A percentile compares a stretch with the other conserved stretches of the same genome.
Evolutionary conservation across 768 basidiomycete genomes (phyloP).

Genomic region (Trametes cingulata): DNA sequence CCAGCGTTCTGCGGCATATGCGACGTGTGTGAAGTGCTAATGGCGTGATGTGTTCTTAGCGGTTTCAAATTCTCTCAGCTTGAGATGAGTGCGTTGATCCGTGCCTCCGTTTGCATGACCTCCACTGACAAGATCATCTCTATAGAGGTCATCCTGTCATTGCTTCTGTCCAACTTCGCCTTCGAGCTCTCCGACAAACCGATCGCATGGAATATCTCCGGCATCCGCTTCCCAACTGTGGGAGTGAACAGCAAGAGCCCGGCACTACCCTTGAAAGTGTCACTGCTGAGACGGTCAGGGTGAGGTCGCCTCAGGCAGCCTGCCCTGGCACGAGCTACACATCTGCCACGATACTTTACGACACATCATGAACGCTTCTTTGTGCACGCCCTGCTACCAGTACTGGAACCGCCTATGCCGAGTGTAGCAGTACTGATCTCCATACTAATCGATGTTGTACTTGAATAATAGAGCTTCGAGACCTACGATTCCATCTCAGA

Average conservation of each 20-base stretch:
- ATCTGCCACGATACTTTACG: not conserved
- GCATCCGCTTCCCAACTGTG: constrained; percentile 31
- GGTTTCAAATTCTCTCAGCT: constrained; percentile 28
- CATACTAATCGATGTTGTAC: not conserved
- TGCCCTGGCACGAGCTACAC: not conserved
- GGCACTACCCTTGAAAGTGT: constrained; percentile 30
- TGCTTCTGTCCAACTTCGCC: constrained; percentile 28
- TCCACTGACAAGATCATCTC: not conserved
- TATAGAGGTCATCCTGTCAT: constrained; percentile 32
- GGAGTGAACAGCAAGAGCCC: constrained; percentile 22
- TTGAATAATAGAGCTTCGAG: not conserved
- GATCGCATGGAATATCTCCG: constrained; percentile 33
- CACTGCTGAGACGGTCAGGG: not conserved
- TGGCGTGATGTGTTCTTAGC: not conserved
- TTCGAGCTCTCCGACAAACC: constrained; percentile 29
- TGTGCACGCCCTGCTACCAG: not conserved
- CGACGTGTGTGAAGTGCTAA: constrained; percentile 19
- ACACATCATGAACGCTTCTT: not conserved
- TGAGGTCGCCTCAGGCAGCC: not conserved
- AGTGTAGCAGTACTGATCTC: constrained; percentile 8
- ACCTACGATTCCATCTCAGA: not conserved
- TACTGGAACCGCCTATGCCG: constrained; percentile 11
- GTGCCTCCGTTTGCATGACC: not conserved
- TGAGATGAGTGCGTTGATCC: constrained; percentile 23
- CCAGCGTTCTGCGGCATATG: not conserved